phyloP scores from a whole-genome alignment of 2,329 filamentous ascomycete genomes.

The Arachnomyces sp. region DNA sequence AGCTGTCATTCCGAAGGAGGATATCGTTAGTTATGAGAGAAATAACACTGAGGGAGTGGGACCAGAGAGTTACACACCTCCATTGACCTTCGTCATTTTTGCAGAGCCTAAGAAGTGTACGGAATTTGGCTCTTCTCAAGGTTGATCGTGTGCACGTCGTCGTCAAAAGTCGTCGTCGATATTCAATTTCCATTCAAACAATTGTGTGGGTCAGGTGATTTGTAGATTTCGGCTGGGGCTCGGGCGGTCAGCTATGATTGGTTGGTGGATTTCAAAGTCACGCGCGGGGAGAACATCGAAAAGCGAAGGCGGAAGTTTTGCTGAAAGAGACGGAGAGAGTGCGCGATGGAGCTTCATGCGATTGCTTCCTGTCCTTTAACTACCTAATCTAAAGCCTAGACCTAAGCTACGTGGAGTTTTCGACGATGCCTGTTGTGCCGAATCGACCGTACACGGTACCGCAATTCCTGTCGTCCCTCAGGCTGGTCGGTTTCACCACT shows the following conservation, averaged over 20 bases:
- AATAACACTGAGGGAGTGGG: no score
- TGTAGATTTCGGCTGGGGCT: constrained; percentile 16
- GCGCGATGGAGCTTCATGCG: no score
- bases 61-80: constrained; percentile 18
- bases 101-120: constrained; percentile 18
- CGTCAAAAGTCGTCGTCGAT: constrained; percentile 14
- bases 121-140: constrained; percentile 11
- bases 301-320: no score
- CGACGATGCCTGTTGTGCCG: no score
- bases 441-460: no score
- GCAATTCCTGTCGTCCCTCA: no score
- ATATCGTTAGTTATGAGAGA: background rate
- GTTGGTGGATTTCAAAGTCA: constrained; percentile 3
- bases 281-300: no score
- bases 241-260: constrained; percentile 9
- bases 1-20: constrained; percentile 16
- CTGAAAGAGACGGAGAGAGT: no score
- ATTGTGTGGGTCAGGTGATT: constrained; percentile 27
- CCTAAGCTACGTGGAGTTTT: no score
- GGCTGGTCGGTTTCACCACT: no score
- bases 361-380: no score
- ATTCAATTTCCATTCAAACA: constrained; percentile 1
- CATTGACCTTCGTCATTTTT: constrained; percentile 26
- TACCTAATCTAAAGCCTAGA: no score
- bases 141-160: constrained; percentile 15